Evolutionary conservation across 257 asterid genomes (phyloP).

Genomic region (Coffea canephora): DNA sequence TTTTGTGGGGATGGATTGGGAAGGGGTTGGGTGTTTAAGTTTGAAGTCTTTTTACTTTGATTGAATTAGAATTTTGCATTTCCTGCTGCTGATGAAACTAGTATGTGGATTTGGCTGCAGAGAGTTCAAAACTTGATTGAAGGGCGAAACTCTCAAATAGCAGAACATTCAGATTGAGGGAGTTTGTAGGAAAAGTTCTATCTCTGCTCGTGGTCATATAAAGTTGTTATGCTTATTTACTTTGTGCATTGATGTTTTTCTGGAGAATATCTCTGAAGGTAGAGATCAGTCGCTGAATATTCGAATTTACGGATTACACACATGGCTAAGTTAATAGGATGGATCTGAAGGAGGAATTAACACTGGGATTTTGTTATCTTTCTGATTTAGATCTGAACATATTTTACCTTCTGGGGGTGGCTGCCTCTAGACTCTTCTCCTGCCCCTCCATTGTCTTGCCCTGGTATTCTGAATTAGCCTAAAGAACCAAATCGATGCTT

Average conservation of each 20-base stretch:
- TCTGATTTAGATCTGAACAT: not conserved
- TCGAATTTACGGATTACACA: not conserved
- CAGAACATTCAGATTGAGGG: conserved; percentile 33
- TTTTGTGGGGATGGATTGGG: too few species aligned
- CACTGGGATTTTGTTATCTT: too few species aligned
- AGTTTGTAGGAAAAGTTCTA: conserved; percentile 13
- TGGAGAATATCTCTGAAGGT: not conserved
- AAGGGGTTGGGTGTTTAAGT: conserved; percentile 6
- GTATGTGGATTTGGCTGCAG: conserved; percentile 36
- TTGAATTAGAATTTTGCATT: not conserved
- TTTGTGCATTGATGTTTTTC: not conserved
- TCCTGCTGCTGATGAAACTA: not conserved
- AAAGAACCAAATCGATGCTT: too few species aligned
- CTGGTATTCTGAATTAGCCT: too few species aligned
- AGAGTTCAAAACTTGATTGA: conserved; percentile 66
- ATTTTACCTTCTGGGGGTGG: not conserved
- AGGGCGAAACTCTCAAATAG: conserved; percentile 41
- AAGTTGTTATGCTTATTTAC: not conserved
- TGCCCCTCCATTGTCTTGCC: too few species aligned
- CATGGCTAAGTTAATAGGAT: not conserved
- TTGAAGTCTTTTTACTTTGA: not conserved
- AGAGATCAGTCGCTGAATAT: not conserved
- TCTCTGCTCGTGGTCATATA: not conserved
- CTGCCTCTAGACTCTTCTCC: not conserved
- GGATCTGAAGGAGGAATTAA: not conserved